A percentile compares a stretch with the other conserved stretches of the same genome.
Evolutionary conservation across 2,329 filamentous ascomycete genomes (phyloP).

Genomic region (Apiospora sp.): DNA sequence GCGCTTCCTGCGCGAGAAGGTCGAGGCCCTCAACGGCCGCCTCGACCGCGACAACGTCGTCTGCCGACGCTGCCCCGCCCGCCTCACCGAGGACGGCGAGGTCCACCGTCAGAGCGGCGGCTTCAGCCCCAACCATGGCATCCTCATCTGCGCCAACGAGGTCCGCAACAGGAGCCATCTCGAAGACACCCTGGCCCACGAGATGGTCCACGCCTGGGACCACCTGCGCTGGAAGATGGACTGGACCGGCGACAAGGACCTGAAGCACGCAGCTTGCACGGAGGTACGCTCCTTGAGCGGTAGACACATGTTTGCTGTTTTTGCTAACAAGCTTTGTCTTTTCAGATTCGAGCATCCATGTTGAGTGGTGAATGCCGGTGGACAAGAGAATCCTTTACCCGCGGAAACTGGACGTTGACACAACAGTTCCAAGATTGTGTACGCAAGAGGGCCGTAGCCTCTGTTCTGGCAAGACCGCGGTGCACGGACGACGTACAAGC

Average conservation of each 20-base stretch:
- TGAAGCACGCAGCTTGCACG: slow-evolving; percentile 91
- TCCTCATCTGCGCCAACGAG: slow-evolving; percentile 92
- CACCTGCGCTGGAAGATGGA: slow-evolving; percentile 91
- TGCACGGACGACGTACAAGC: slow-evolving; percentile 90
- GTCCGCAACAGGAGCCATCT: slow-evolving; percentile 80
- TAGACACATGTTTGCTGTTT: neutral
- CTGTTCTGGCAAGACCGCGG: slow-evolving; percentile 77
- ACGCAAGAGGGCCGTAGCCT: slow-evolving; percentile 78
- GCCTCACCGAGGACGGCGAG: slow-evolving; percentile 63
- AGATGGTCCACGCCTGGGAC: slow-evolving; percentile 98
- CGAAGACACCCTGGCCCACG: slow-evolving; percentile 94
- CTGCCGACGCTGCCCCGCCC: slow-evolving; percentile 78
- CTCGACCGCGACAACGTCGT: slow-evolving; percentile 79
- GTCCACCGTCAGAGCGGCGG: slow-evolving; percentile 77
- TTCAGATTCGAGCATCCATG: slow-evolving; percentile 88
- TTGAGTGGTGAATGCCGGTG: slow-evolving; percentile 94
- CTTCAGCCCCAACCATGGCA: slow-evolving; percentile 86
- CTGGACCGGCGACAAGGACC: slow-evolving; percentile 71
- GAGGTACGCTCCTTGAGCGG: slow-evolving; percentile 67
- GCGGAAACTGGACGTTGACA: slow-evolving; percentile 87
- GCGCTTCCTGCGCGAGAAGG: slow-evolving; percentile 84
- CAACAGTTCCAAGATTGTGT: slow-evolving; percentile 96
- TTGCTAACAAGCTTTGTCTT: neutral
- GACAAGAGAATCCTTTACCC: slow-evolving; percentile 82
- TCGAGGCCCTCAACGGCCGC: slow-evolving; percentile 78